Evolutionary conservation across 2,329 filamentous ascomycete genomes (phyloP), one percentile per base, ranked within the genome.

Genomic region (Zasmidium citrigriseum): DNA sequence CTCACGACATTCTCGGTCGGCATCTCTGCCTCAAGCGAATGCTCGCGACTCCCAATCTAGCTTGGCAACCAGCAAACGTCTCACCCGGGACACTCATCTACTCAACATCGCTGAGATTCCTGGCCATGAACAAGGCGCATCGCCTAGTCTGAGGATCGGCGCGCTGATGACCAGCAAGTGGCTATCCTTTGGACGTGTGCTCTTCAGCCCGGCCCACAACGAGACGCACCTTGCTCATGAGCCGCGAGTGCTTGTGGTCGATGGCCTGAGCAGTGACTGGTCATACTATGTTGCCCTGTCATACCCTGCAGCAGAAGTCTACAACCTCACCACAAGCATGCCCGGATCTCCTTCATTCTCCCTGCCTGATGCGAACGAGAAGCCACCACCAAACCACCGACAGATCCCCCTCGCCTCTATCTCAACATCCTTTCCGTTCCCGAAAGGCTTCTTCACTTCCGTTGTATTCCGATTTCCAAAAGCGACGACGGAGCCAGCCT

Each of bases 251-350:
- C 80, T 95, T 2, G 88, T 95, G 18, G 82, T 95, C 57, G 90
- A 95, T 75, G 90, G 90, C 4, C 85, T 95, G 25, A 90, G 90
- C n/a, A 93, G 92, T 68, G 90, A 95, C 70, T 95, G 90, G 90
- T 93, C 90, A 0, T 93, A 91, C 72, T 93, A 92, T 66, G 89
- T 89, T 20, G 89, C 90, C 5, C 86, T 93, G 69, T 91, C 89
- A 1, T 93, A 93, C 64, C 88, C 89, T 0, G 80, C 81, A 0
- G 88, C 88, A 0, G 88, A 85, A 1, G 88, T 95, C 62, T 93
- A 90, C 77, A 91, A 93, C 69, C 80, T 93, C 22, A 75, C 75
- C 3, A 61, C 67, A 5, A 67, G 64, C 16, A 70, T 73, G 45
- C 67, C 68, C 10, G 61, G 59, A 9, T 55, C 62, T 12, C 52